A percentile compares a stretch with the other conserved stretches of the same genome.
Evolutionary conservation across 306 rosid species (phyloP).

Genomic region (Sicyos edulis): DNA sequence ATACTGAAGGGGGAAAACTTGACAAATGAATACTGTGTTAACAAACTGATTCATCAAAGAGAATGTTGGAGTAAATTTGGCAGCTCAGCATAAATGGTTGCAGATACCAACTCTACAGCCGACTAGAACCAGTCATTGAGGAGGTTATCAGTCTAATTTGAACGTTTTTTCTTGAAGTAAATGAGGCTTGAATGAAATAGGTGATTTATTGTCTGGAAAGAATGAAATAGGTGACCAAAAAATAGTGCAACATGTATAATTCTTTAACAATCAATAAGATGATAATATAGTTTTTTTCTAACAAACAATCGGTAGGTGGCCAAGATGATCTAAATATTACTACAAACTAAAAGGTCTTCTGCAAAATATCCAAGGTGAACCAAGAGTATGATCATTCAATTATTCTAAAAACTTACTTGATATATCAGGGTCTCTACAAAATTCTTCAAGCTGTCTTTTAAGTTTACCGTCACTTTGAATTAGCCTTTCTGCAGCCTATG

Average conservation of each 20-base stretch:
- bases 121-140: not conserved
- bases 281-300: no score
- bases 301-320: no score
- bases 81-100: slow-evolving; percentile 6
- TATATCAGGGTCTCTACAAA: slow-evolving; percentile 57
- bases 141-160: not conserved
- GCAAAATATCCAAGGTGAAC: slow-evolving; percentile 8
- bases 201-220: no score
- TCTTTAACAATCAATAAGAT: not conserved
- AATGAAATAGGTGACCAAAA: not conserved
- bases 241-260: not conserved
- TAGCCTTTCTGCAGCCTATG: slow-evolving; percentile 91
- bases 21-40: not conserved
- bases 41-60: not conserved
- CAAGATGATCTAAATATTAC: not conserved
- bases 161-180: not conserved
- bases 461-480: slow-evolving; percentile 67
- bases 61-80: not conserved
- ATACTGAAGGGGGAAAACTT: not conserved
- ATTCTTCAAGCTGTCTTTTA: slow-evolving; percentile 61
- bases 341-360: not conserved
- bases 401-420: slow-evolving; percentile 50
- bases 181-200: slow-evolving; percentile 6
- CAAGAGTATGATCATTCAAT: slow-evolving; percentile 16
- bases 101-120: slow-evolving; percentile 15